Evolutionary conservation across 2,329 filamentous ascomycete genomes (phyloP).

Genomic region (Fusarium dimerum): DNA sequence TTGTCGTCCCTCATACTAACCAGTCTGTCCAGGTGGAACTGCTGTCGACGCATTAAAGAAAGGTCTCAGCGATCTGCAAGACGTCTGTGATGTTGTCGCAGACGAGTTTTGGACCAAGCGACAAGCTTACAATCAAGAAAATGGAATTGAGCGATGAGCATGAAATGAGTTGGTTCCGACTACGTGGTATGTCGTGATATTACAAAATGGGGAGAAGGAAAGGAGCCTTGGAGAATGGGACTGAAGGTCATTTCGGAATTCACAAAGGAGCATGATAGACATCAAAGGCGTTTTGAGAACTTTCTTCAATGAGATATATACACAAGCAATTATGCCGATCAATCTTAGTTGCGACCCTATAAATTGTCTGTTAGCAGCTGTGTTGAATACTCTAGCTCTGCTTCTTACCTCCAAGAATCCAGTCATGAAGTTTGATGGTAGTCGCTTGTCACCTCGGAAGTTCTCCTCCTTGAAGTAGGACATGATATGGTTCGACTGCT

Average conservation of each 20-base stretch:
- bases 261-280: conserved; percentile 28
- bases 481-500: conserved; percentile 93
- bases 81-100: conserved; percentile 90
- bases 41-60: conserved; percentile 88
- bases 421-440: conserved; percentile 89
- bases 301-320: conserved; percentile 39
- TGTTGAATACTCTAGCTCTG: neutral
- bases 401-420: conserved; percentile 86
- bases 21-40: conserved; percentile 62
- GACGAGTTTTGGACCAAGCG: conserved; percentile 76
- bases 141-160: conserved; percentile 35
- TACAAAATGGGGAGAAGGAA: conserved; percentile 5
- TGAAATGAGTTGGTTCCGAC: neutral
- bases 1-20: conserved; percentile 1
- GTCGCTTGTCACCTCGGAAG: conserved; percentile 71
- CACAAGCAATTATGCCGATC: conserved; percentile 30
- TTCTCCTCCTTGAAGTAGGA: conserved; percentile 92
- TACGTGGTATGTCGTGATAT: conserved; percentile 1
- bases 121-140: conserved; percentile 36
- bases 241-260: conserved; percentile 10
- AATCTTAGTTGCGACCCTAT: conserved; percentile 58
- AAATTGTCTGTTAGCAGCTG: conserved; percentile 17
- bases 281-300: conserved; percentile 35
- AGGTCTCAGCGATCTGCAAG: conserved; percentile 83
- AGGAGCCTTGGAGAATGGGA: neutral